Percentiles rank a stretch among this genome's conserved stretches.
Conservation (phyloP, 768 basidiomycete species). For the Trametes meyenii region DNA sequence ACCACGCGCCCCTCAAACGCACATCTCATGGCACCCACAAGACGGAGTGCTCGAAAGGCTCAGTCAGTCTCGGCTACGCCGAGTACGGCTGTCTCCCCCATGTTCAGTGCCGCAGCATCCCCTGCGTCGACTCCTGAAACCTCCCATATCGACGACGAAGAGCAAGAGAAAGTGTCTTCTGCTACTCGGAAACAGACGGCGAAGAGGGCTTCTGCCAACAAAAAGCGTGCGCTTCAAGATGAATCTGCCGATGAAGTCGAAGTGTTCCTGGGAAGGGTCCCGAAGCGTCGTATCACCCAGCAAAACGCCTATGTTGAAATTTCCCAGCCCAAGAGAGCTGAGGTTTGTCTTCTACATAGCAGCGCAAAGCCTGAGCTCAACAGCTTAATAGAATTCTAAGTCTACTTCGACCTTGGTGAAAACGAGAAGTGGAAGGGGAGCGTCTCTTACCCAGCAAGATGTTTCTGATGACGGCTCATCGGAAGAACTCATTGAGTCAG, state of each 20-base stretch:
- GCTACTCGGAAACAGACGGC: neutral
- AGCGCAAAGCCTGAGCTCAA: neutral
- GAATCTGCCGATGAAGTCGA: conserved; percentile 13
- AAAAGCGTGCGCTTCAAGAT: conserved; percentile 19
- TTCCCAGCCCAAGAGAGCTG: conserved; percentile 10
- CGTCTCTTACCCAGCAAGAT: conserved; percentile 3
- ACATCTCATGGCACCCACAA: conserved; percentile 26
- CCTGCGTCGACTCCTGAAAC: conserved; percentile 55
- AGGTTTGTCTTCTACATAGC: conserved; percentile 16
- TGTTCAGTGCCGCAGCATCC: conserved; percentile 52
- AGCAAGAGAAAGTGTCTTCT: neutral
- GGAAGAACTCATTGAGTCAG: conserved; percentile 49
- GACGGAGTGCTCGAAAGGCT: conserved; percentile 30
- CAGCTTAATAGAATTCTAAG: neutral
- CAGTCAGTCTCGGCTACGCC: conserved; percentile 39
- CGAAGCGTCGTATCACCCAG: conserved; percentile 27
- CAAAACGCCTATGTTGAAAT: conserved; percentile 31
- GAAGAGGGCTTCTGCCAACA: conserved; percentile 19
- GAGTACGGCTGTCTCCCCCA: conserved; percentile 50
- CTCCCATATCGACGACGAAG: conserved; percentile 40
- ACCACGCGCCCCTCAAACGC: neutral
- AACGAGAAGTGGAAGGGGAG: conserved; percentile 15
- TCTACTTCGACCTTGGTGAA: neutral
- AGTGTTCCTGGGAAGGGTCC: conserved; percentile 9
- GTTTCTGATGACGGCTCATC: conserved; percentile 18